Base-by-base conservation (phyloP, 2,329 filamentous ascomycete species). In the Leptographium procerum region DNA sequence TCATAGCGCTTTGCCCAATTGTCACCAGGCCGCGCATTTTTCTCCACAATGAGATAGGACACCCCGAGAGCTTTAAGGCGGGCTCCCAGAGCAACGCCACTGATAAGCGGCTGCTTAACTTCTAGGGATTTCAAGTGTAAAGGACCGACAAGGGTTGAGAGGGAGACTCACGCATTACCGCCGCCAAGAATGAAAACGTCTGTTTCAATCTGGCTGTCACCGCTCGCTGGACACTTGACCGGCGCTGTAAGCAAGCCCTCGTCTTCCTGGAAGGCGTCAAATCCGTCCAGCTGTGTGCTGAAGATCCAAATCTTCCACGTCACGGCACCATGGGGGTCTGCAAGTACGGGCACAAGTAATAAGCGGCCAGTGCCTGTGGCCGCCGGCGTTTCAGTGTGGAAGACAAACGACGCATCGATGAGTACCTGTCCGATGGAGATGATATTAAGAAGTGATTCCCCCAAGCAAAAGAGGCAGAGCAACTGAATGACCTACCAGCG, bases 261-360 rank as follows among this genome's bases (percentile, higher is more conserved):
- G 13, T 58, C 56, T 5, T 48, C 40, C 11, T 6, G 2, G 24
- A 48, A 58, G 11, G 11, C 36, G 28, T 58, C 56, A 16, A 58
- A 50, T 19, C 22, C n/a, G 29, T 54, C 51, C 3, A 58, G 51
- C 13, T 47, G 16, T 3, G 56, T 58, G 56, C 56, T 58, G 26
- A 14, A 34, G 36, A 58, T 54, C 56, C 56, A 58, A 9, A 58
- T 58, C 36, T 58, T 58, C 56, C 56, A 58, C 13, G 45, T n/a
- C 9, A 56, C 31, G 2, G 19, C 9, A 13, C 29, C 24, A 22
- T 29, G 28, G 29, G 28, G 2, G 24, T 53, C 34, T 4, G 19
- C 19, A 14, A 52, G 34, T 2, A 45, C 48, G 2, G 56, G 56
- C 51, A 58, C 3, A 4, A 58, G 50, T 7, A 58, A 3, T 22